phyloP scores from a whole-genome alignment of 768 basidiomycete species.

The Cystofilobasidium bisporidii region DNA sequence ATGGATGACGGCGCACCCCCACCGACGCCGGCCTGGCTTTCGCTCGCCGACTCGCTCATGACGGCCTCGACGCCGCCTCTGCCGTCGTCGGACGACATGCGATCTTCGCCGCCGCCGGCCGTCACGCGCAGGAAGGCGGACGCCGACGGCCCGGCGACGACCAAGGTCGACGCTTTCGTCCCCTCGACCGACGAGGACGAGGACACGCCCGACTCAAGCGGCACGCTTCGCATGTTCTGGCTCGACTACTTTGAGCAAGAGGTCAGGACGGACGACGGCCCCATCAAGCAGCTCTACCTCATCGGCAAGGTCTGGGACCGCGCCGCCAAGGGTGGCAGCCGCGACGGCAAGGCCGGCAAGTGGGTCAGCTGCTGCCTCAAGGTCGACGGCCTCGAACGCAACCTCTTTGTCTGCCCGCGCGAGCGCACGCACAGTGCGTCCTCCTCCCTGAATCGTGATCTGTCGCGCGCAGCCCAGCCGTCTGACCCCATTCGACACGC shows the following conservation, averaged over 20 bases:
- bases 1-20: constrained; percentile 1
- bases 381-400: constrained; percentile 75
- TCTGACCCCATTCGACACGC: no score
- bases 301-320: constrained; percentile 85
- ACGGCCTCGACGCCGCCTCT: constrained; percentile 1
- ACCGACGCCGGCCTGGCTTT: constrained; percentile 17
- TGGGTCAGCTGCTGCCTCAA: constrained; percentile 83
- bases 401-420: constrained; percentile 79
- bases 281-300: constrained; percentile 54
- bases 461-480: no score
- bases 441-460: no score
- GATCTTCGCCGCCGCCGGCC: constrained; percentile 19
- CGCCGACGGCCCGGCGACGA: constrained; percentile 25
- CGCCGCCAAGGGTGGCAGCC: constrained; percentile 42
- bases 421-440: constrained; percentile 50
- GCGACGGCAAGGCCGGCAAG: constrained; percentile 20
- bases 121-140: constrained; percentile 6
- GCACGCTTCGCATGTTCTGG: constrained; percentile 83
- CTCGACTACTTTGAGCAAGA: constrained; percentile 82
- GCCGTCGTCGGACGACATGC: constrained; percentile 18
- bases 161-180: constrained; percentile 32
- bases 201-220: constrained; percentile 28
- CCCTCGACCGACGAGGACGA: constrained; percentile 16
- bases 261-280: constrained; percentile 36
- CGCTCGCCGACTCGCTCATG: constrained; percentile 20